Evolutionary conservation across 1,284 basidiomycete species (phyloP).

Genomic region (Ceratobasidium sp.): DNA sequence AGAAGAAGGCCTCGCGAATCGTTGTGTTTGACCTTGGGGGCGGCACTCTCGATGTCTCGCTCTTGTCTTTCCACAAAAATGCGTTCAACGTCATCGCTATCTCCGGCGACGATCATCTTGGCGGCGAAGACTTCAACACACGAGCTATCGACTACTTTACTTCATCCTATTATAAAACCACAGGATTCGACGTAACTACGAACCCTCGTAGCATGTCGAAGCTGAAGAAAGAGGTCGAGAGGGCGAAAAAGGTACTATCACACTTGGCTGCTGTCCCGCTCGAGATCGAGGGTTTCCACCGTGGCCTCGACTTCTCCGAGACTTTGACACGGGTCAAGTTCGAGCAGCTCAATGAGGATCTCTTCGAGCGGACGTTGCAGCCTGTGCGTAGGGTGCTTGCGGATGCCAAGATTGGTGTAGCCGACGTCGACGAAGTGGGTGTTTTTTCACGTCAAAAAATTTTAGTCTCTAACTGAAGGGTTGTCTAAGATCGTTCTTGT

Average conservation of each 20-base stretch:
- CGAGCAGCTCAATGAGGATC: constrained; percentile 72
- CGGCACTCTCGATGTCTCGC: constrained; percentile 72
- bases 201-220: constrained; percentile 66
- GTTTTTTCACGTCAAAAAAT: constrained; percentile 57
- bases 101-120: constrained; percentile 59
- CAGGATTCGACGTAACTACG: constrained; percentile 64
- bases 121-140: constrained; percentile 66
- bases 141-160: constrained; percentile 65
- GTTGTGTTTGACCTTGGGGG: constrained; percentile 69
- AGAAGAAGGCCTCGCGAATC: constrained; percentile 68
- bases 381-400: constrained; percentile 73
- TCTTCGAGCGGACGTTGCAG: constrained; percentile 73
- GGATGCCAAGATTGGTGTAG: constrained; percentile 72
- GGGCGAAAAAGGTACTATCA: constrained; percentile 71
- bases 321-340: constrained; percentile 71
- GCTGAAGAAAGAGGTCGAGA: constrained; percentile 54
- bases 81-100: constrained; percentile 43
- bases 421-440: constrained; percentile 48
- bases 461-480: constrained; percentile 48
- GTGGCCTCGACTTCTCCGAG: constrained; percentile 70
- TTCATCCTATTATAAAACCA: constrained; percentile 66
- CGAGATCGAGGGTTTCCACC: constrained; percentile 71
- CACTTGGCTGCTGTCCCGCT: constrained; percentile 68
- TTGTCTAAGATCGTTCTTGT: constrained; percentile 66
- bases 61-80: constrained; percentile 69